Evolutionary conservation across 192 early-diverging fungal species (phyloP), one percentile per base, ranked within the genome.

Genomic region (Backusella parvicylindrica): DNA sequence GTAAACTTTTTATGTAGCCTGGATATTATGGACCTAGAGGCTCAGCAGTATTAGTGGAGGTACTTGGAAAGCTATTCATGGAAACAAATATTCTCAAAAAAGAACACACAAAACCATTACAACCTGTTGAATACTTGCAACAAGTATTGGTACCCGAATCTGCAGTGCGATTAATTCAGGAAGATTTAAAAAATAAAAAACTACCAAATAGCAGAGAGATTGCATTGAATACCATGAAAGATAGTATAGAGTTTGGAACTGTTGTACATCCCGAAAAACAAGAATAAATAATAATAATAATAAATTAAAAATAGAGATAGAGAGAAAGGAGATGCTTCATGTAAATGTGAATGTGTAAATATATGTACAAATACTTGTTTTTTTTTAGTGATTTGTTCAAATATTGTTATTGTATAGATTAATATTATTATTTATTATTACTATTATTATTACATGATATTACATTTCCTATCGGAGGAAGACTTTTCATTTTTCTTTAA

Each of bases 11-110:
- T n/a, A n/a, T n/a, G n/a, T 74, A 88, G 87, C 85, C 87, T 26
- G 87, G 87, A 18, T 89, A 89, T 70, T 89, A 89, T 78, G 87
- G 87, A 4, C 76, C 84, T 9, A 82, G 84, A 43, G 87, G 87
- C 0, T 70, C 86, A 8, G 66, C 40, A 28, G 63, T 63, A n/a
- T 68, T 89, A 8, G 53, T 80, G n/a, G 76, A 77, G 50, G 71
- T 72, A 4, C 67, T 89, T 4, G 71, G 71, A 1, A 23, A 41
- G 1, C 8, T 85, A 47, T 85, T 89, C 28, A n/a, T 89, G 13
- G 50, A 86, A 9, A 72, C 83, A 4, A 65, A 73, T 11, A 53
- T 79, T n/a, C 38, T 89, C 6, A 85, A 80, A 2, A 63, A 67
- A 30, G 77, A 83, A 28, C 63, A 40, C 7, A 70, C 83, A 1